Evolutionary conservation across 495 filamentous ascomycete genomes (phyloP), one percentile per base, ranked within the genome.

Genomic region (Cryomyces minteri): DNA sequence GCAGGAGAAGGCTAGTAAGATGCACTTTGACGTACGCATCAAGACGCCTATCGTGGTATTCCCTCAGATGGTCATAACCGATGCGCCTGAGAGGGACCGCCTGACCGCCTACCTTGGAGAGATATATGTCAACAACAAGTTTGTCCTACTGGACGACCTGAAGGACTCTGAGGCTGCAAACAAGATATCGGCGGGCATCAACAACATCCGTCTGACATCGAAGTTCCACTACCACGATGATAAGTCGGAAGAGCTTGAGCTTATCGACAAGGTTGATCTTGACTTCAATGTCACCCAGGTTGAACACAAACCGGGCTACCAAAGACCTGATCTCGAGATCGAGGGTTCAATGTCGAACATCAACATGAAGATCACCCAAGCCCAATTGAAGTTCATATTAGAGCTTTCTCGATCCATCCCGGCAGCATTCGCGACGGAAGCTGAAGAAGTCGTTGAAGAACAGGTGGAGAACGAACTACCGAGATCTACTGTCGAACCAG

Each of bases 21-120:
- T 95, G 66, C 83, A 90, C 53, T 93, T 98, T 50, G 90, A 96
- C 56, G 73, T 98, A 37, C 69, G 92, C 11, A 70, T 96, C 60
- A 90, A 83, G 54, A 96, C 90, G 0, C 90, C 90, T 10, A 96
- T 98, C 46, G 69, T 98, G 37, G 87, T 95, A 7, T 96, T 98
- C 58, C 90, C 90, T 5, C 67, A 82, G 38, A 66, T 75, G 38
- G 73, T 88, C 55, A 60, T 64, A 10, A 69, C 67, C 41, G 70
- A 75, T 39, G 68, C 71, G 45, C 71, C 79, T 7, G 68, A 68
- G 18, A 72, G 85, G 36, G 90, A 98, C 63, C 68, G 84, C 10
- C 63, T 96, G 37, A 96, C 86, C 4, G 90, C 88, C 5, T 88
- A 94, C 54, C 69, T 98, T 11, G 90, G 90, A 61, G 90, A 98